Base-by-base conservation (phyloP, 164 flowering plant species). In the Umbilicus rupestris region DNA sequence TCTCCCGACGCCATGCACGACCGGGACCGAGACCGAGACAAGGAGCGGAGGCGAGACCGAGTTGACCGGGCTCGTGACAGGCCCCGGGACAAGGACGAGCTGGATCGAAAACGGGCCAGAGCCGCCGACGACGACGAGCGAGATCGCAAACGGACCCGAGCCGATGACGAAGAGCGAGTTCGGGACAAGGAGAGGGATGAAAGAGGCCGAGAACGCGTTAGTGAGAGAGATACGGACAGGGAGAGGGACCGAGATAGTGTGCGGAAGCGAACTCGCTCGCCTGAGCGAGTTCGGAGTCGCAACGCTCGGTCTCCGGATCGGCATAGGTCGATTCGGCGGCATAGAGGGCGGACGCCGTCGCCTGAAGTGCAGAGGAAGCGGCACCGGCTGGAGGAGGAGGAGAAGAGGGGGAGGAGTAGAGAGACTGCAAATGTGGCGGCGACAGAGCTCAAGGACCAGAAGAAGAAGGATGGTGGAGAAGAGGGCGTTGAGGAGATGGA, bases 361-460 rank as follows among this genome's bases (percentile, higher is more conserved):
- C 82, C 82, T 3, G 77, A 77, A 37, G 70, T 78, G 1, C 67
- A 79, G 3, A 67, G 81, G 29, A 82, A 81, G 77, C 82, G 79
- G 58, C 79, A 69, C 29, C 79, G 80, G 39, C 68, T 66, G 28
- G 65, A 64, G 46, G 79, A 63, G 5, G 57, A 47, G 6, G 66
- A 11, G 44, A 31, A 3, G 76, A 30, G 22, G 24, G 42, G 52
- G 9, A 47, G 19, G 52, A n/a, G 52, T n/a, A 50, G 17, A 16
- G 49, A 45, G 49, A 45, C 15, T 16, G n/a, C 64, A 0, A 73
- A 46, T 0, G 44, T 65, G 0, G 73, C 59, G 0, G 87, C 73
- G 3, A 74, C 87, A 20, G 89, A 81, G 17, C 80, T 78, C 39
- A 87, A 81, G 1, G 88, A 84, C 73, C 72, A 75, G 67, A 59